Evolutionary conservation across 2,329 filamentous ascomycete genomes (phyloP), one percentile per base, ranked within the genome.

Genomic region (Hypoxylon sp.): DNA sequence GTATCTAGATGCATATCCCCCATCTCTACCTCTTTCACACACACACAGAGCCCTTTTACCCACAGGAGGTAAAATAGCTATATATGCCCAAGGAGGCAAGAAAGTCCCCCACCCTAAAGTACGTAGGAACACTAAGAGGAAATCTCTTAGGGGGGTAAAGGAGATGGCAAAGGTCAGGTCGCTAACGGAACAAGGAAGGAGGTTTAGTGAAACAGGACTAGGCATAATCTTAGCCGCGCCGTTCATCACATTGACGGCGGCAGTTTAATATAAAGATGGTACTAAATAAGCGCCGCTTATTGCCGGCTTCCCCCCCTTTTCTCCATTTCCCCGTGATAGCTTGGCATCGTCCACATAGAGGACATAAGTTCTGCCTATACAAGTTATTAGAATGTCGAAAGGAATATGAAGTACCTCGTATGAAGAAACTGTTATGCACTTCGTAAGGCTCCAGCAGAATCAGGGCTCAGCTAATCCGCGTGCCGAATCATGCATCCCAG

Each of bases 71-170:
- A 43, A 23, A 34, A 45, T 19, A 32, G 1, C 14, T 48, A 34
- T 17, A 43, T 17, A 17, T 11, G 11, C 30, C 48, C 57, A 43
- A 61, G 38, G 17, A 14, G 19, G 17, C n/a, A 17, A 30, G 13
- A n/a, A 41, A 13, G 58, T 43, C 38, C 41, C 5, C 14, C 30
- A 45, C n/a, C 30, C 45, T 6, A 34, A 53, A 51, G 14, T n/a
- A 9, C 23, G 45, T 5, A 50, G 46, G 19, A 30, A 45, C 10
- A n/a, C 32, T 7, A 50, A 28, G 13, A 32, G 23, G 7, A 32
- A 38, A 13, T 48, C 45, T 38, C 48, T 48, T 11, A n/a, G 11
- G 36, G 60, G 57, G 58, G 52, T 10, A 17, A 14, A 25, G 56
- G 36, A 55, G 30, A 32, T 23, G 6, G 25, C 28, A 7, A 51